Percentiles rank a stretch among this genome's conserved stretches.
phyloP scores from a whole-genome alignment of 2,329 filamentous ascomycete species.

The Dothideomycetes sp. region DNA sequence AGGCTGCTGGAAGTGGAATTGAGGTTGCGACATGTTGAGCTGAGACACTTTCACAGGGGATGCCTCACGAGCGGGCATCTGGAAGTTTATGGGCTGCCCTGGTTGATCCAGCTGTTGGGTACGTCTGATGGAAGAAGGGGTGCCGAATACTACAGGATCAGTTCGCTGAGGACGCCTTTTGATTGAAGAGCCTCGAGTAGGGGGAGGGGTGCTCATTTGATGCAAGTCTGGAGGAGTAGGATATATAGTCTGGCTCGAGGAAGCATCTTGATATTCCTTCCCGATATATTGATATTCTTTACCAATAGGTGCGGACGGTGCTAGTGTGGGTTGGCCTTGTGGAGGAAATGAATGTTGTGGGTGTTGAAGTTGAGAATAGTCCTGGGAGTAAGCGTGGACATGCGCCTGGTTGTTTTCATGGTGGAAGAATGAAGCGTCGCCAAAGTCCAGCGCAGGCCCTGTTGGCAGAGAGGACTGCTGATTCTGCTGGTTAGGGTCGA shows the following conservation, averaged over 20 bases:
- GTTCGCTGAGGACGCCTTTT: slow-evolving; percentile 30
- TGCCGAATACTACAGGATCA: slow-evolving; percentile 18
- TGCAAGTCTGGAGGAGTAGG: neutral
- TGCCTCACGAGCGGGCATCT: too few relatives aligned
- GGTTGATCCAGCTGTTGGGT: neutral
- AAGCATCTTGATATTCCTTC: neutral
- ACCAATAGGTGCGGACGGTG: neutral
- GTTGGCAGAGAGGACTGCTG: slow-evolving; percentile 10
- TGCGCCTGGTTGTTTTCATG: neutral
- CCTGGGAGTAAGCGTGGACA: neutral
- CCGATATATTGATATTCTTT: neutral
- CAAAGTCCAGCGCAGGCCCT: neutral
- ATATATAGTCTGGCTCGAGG: neutral
- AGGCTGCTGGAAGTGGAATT: neutral
- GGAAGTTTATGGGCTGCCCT: too few relatives aligned
- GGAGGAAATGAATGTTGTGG: neutral
- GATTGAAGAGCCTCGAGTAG: slow-evolving; percentile 44
- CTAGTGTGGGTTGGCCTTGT: neutral
- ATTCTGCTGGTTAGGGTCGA: slow-evolving; percentile 3
- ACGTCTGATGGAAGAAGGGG: slow-evolving; percentile 21
- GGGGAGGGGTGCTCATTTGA: slow-evolving; percentile 52
- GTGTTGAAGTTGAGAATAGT: neutral
- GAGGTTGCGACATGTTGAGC: neutral
- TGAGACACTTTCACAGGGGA: neutral
- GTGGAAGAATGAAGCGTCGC: neutral